phyloP scores from a whole-genome alignment of 768 basidiomycete genomes.

The Mycena sanguinolenta region DNA sequence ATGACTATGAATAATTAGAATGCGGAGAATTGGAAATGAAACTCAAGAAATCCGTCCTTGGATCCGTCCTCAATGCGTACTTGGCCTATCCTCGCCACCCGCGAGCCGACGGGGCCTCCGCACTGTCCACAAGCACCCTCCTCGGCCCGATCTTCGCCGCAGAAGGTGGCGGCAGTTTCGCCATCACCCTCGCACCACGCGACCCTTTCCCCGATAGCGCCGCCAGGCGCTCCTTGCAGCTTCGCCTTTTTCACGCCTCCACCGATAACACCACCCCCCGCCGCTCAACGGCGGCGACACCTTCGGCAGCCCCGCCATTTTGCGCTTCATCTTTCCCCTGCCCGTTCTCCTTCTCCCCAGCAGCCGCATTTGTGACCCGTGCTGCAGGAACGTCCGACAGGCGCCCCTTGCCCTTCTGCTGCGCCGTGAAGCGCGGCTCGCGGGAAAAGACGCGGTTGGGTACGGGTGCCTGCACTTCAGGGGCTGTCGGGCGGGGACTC shows the following conservation, averaged over 20 bases:
- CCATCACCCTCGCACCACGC: constrained; percentile 38
- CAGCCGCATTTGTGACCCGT: neutral
- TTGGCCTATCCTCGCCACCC: constrained; percentile 60
- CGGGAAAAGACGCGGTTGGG: constrained; percentile 45
- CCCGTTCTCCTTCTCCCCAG: constrained; percentile 39
- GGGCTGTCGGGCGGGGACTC: constrained; percentile 64
- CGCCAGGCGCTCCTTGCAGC: too few species aligned
- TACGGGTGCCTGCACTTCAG: constrained; percentile 49
- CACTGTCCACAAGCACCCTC: constrained; percentile 76
- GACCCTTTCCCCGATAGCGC: constrained; percentile 24
- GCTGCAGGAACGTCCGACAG: constrained; percentile 28
- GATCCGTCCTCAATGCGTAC: neutral
- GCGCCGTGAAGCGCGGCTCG: constrained; percentile 44
- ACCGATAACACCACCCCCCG: too few species aligned
- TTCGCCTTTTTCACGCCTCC: too few species aligned
- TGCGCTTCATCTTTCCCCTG: constrained; percentile 19
- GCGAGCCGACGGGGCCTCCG: constrained; percentile 68
- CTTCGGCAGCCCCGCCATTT: constrained; percentile 21
- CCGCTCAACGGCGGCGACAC: constrained; percentile 37
- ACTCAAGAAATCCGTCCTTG: neutral
- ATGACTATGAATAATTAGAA: neutral
- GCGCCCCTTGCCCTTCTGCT: constrained; percentile 56
- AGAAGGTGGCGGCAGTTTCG: constrained; percentile 47
- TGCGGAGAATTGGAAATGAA: neutral
- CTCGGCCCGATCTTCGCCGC: constrained; percentile 60